phyloP scores from a whole-genome alignment of 2,329 filamentous ascomycete genomes.

The Cordyceps fumosorosea region DNA sequence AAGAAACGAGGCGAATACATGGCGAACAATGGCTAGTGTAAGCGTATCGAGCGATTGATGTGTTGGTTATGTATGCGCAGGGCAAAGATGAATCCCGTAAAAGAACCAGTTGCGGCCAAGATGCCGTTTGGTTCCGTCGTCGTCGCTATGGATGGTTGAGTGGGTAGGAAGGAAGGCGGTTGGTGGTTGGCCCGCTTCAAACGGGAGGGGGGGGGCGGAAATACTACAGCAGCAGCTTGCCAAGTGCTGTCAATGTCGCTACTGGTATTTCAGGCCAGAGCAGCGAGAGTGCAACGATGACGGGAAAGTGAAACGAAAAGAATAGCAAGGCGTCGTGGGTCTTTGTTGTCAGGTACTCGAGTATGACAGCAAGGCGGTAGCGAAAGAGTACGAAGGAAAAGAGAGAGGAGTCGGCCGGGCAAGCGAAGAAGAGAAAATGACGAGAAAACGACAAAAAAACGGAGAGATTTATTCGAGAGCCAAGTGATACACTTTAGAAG shows the following conservation, averaged over 20 bases:
- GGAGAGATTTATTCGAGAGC: neutral
- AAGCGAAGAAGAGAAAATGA: neutral
- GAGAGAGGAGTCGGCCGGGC: neutral
- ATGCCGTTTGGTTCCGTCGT: neutral
- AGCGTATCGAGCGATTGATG: neutral
- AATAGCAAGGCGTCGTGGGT: neutral
- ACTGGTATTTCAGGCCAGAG: neutral
- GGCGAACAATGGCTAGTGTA: neutral
- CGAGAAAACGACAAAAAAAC: neutral
- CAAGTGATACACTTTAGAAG: neutral
- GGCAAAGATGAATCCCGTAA: neutral
- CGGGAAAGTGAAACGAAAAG: neutral
- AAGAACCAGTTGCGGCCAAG: neutral
- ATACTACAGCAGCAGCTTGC: neutral
- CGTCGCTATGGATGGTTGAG: neutral
- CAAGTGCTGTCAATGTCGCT: neutral
- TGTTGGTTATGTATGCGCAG: neutral
- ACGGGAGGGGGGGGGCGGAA: neutral
- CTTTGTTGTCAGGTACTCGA: neutral
- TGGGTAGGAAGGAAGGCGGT: neutral
- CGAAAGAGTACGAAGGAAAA: neutral
- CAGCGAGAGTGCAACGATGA: neutral
- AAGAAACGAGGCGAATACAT: constrained; percentile 42
- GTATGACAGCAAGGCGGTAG: neutral
- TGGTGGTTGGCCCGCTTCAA: neutral